Evolutionary conservation across 2,329 filamentous ascomycete species (phyloP).

Genomic region (Colletotrichum agaves): DNA sequence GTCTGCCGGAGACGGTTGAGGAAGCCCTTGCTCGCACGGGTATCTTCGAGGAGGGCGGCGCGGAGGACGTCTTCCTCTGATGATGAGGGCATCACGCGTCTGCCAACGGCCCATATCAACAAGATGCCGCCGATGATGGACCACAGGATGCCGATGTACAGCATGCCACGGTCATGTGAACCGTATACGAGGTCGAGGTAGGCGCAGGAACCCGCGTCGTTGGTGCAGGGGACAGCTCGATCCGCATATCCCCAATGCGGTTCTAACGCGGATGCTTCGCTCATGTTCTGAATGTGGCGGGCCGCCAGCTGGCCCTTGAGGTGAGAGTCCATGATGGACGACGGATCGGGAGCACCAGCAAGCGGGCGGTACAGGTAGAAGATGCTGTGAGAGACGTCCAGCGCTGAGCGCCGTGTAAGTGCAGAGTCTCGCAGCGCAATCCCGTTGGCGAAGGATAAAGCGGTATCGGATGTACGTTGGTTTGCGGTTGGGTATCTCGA

Average conservation of each 20-base stretch:
- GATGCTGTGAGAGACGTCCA: not conserved
- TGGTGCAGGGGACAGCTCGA: constrained; percentile 57
- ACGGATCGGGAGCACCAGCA: too few species aligned
- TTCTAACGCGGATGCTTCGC: constrained; percentile 47
- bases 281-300: constrained; percentile 54
- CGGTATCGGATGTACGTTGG: not conserved
- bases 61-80: constrained; percentile 33
- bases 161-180: constrained; percentile 60
- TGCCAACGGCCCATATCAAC: constrained; percentile 53
- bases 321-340: constrained; percentile 28
- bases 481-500: not conserved
- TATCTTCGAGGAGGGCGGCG: constrained; percentile 22
- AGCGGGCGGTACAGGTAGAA: too few species aligned
- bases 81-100: constrained; percentile 40
- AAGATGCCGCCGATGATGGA: constrained; percentile 56
- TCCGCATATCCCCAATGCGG: constrained; percentile 61
- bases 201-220: constrained; percentile 57
- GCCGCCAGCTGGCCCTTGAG: constrained; percentile 29
- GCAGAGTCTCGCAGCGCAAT: not conserved
- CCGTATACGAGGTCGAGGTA: constrained; percentile 64
- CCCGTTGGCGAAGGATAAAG: too few species aligned
- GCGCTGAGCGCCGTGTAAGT: constrained; percentile 16
- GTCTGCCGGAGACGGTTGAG: constrained; percentile 49
- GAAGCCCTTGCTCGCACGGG: constrained; percentile 17
- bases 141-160: constrained; percentile 64